Base-by-base conservation (phyloP, 208 protist genomes). In the Hexamita inflata region DNA sequence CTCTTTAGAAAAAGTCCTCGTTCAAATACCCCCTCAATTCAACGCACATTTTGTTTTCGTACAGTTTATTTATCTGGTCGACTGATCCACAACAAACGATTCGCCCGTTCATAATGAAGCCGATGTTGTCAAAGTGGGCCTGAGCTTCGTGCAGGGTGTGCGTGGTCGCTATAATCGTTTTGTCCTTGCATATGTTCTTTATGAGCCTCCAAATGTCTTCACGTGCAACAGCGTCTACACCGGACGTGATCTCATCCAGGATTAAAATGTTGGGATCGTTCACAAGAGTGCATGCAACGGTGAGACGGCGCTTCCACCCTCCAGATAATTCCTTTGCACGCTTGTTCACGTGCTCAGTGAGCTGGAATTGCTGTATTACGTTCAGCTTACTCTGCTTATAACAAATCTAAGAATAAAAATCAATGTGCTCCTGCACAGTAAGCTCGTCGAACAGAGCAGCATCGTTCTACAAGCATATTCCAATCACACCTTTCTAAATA, bases 141-240 rank as follows among this genome's bases (percentile, higher is more conserved):
- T 66, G 24, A 19, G 60, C 60, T 24, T 66, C 60, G 15, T 66
- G 24, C 60, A 66, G 34, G 30, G 60, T 38, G 60, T 66, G 60
- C 13, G 60, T 66, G 13, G 60, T 38, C 29, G 34, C 60, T 38
- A 66, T n/a, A 34, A 66, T 38, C 24, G 60, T 66, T 40, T 30
- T 15, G 30, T 34, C 34, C 24, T 66, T 15, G 15, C 24, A 15
- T 15, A 66, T 15, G 24, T 66, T 30, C 13, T 38, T 15, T 15
- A 66, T 66, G 15, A 34, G 15, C 34, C 13, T 38, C 60, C 60
- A 66, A 0, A 89, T 15, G 42, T 65, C 45, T 1, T 62, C 58
- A 38, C 81, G 79, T 1, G 45, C 81, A 35, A 78, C 68, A 85
- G 73, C 58, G 60, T 92, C 88, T 9, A 93, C 82, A 15, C 89